Conservation (phyloP, 306 rosid species). For the Rubus parviflorus region DNA sequence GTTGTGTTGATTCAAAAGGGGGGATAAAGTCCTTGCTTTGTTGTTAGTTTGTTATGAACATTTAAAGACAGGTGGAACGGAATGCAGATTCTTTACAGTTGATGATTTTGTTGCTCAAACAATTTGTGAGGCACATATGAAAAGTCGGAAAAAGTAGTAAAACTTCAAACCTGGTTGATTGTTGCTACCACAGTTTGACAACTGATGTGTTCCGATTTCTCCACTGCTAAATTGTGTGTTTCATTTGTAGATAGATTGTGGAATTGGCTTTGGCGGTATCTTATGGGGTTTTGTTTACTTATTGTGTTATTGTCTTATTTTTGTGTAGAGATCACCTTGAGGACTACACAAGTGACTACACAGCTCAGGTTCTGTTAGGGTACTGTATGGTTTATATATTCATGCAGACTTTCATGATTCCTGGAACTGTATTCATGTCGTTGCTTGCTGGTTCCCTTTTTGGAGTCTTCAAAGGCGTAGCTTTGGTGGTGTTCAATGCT, state of each 20-base stretch:
- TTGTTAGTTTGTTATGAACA: not conserved
- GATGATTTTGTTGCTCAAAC: not conserved
- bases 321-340: slow-evolving; percentile 84
- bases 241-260: not conserved
- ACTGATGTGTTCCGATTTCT: not conserved
- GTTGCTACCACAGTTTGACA: not conserved
- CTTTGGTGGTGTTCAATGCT: slow-evolving; percentile 84
- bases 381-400: slow-evolving; percentile 92
- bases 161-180: not conserved
- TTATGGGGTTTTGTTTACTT: not conserved
- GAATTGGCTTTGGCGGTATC: slow-evolving; percentile 17
- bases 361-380: slow-evolving; percentile 94
- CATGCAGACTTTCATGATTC: slow-evolving; percentile 99
- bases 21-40: not conserved
- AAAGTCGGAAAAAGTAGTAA: not conserved
- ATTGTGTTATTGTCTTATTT: slow-evolving; percentile 6
- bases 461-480: slow-evolving; percentile 84
- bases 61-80: not conserved
- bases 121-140: not conserved
- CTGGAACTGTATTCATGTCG: slow-evolving; percentile 98
- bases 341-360: slow-evolving; percentile 97
- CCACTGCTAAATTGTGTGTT: not conserved
- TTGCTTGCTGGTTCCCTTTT: slow-evolving; percentile 97
- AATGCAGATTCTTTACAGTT: not conserved
- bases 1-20: too few species aligned